Evolutionary conservation across 352 stramenopile genomes (phyloP), one percentile per base, ranked within the genome.

Genomic region (Halophytophthora batemanensis): DNA sequence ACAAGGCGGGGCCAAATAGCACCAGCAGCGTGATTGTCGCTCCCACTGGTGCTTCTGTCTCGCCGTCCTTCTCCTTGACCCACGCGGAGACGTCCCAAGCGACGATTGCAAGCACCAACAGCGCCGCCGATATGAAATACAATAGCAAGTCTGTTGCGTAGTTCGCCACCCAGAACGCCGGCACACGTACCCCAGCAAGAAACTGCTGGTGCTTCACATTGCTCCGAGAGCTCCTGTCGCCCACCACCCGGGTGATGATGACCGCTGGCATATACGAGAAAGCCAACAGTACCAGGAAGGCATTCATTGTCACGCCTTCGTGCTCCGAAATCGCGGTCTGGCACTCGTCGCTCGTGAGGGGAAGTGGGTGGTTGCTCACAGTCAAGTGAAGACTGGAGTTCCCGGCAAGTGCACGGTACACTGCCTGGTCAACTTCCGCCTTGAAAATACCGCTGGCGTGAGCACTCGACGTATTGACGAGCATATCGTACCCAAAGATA

Each of bases 131-230:
- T 0, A 97, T 61, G 35, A 95, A 48, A 71, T 98, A 98, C 19
- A 86, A 90, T 10, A 90, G 43, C 38, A 96, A 57, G 54, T 98
- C 93, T 80, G 90, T 98, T 13, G 93, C 41, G 56, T 90, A 98
- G 29, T 96, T 98, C 13, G 92, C 92, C 14, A 98, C 40, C 97
- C 97, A 99, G 58, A 98, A 99, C 0, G 91, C 86, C 0, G 59
- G 66, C 6, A 98, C 69, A 43, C 81, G 83, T 10, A 98, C 94
- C 5, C 96, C 96, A 10, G 87, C 96, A 13, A 99, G 93, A 56
- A 78, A 86, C 59, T 98, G 90, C 62, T 97, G 85, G 72, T 99
- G 97, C 65, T 99, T 98, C 2, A 93, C 92, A 64, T 98, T 98
- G 59, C 75, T 62, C 18, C 71, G 69, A 0, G 88, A 74, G 46